These are phyloP conservation scores for Colletotrichum filicis DNA, from an alignment of 2,329 filamentous ascomycete genomes.

Conservation along the genomic window DNA sequence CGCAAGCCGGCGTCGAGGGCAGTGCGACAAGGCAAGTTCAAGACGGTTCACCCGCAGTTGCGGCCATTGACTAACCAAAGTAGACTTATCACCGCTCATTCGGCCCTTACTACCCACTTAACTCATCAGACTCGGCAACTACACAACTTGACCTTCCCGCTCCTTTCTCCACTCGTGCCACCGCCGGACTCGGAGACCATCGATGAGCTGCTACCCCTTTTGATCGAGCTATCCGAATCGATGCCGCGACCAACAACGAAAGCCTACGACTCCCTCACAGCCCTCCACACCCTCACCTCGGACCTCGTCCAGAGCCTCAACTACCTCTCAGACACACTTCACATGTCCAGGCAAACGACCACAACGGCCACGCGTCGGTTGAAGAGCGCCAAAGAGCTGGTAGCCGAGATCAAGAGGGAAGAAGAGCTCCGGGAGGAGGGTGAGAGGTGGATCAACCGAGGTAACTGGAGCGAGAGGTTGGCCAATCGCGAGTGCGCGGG, in stretches of 20 bases:
- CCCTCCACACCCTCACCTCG: slow-evolving; percentile 75
- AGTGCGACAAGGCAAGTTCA: slow-evolving; percentile 73
- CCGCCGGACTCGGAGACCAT: slow-evolving; percentile 73
- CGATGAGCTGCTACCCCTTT: slow-evolving; percentile 75
- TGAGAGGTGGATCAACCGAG: slow-evolving; percentile 81
- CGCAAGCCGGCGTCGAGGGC: slow-evolving; percentile 77
- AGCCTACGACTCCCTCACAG: slow-evolving; percentile 73
- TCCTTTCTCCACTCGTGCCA: slow-evolving; percentile 75
- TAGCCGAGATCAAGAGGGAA: slow-evolving; percentile 86
- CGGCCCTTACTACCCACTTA: slow-evolving; percentile 79
- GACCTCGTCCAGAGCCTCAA: slow-evolving; percentile 85
- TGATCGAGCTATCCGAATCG: slow-evolving; percentile 71
- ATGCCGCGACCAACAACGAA: slow-evolving; percentile 74
- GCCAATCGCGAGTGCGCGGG: slow-evolving; percentile 82
- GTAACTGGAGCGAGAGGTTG: slow-evolving; percentile 85
- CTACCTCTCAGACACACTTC: slow-evolving; percentile 88
- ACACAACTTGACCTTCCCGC: slow-evolving; percentile 76
- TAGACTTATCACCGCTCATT: slow-evolving; percentile 80
- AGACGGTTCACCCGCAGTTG: not conserved
- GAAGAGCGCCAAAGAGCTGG: slow-evolving; percentile 84
- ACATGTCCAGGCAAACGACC: slow-evolving; percentile 92
- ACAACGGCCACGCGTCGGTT: slow-evolving; percentile 83
- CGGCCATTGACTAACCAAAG: not conserved
- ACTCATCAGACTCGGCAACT: slow-evolving; percentile 80
- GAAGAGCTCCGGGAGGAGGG: slow-evolving; percentile 86